Percentiles rank a stretch among this genome's conserved stretches.
phyloP scores from a whole-genome alignment of 257 asterid species.

The Perilla frutescens region DNA sequence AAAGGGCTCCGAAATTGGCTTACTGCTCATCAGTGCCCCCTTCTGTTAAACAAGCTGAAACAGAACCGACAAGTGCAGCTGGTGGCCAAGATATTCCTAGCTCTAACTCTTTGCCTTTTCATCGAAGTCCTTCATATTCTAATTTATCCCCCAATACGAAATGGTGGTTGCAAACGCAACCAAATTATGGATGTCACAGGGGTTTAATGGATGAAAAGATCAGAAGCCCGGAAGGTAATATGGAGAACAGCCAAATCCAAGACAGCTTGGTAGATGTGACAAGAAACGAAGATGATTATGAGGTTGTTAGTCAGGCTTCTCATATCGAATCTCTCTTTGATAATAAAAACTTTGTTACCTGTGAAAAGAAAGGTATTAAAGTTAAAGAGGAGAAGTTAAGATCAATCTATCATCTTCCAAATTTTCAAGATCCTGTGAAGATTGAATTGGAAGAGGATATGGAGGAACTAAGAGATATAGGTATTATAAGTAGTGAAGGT shows the following conservation, averaged over 20 bases:
- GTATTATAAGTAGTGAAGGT: slow-evolving; percentile 38
- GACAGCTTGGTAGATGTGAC: slow-evolving; percentile 30
- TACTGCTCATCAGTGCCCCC: slow-evolving; percentile 67
- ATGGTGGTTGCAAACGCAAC: slow-evolving; percentile 85
- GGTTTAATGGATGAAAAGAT: slow-evolving; percentile 43
- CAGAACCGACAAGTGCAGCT: slow-evolving; percentile 43
- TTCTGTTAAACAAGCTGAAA: slow-evolving; percentile 47
- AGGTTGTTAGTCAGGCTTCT: slow-evolving; percentile 34
- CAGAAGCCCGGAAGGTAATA: slow-evolving; percentile 35
- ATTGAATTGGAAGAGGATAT: slow-evolving; percentile 35
- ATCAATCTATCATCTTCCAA: slow-evolving; percentile 13
- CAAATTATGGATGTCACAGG: slow-evolving; percentile 51
- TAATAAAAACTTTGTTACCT: slow-evolving; percentile 26
- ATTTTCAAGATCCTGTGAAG: slow-evolving; percentile 30
- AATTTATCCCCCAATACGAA: slow-evolving; percentile 69
- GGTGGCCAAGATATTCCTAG: slow-evolving; percentile 47
- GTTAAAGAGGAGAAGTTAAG: slow-evolving; percentile 33
- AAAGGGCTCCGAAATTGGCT: slow-evolving; percentile 92
- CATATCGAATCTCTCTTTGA: slow-evolving; percentile 30
- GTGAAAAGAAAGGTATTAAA: slow-evolving; percentile 38
- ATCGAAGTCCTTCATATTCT: slow-evolving; percentile 51
- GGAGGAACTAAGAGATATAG: slow-evolving; percentile 36
- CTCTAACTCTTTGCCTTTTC: slow-evolving; percentile 47
- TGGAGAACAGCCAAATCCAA: slow-evolving; percentile 30
- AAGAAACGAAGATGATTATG: slow-evolving; percentile 13